A percentile compares a stretch with the other conserved stretches of the same genome.
phyloP scores from a whole-genome alignment of 2,329 filamentous ascomycete species.

The Colletotrichum scovillei region DNA sequence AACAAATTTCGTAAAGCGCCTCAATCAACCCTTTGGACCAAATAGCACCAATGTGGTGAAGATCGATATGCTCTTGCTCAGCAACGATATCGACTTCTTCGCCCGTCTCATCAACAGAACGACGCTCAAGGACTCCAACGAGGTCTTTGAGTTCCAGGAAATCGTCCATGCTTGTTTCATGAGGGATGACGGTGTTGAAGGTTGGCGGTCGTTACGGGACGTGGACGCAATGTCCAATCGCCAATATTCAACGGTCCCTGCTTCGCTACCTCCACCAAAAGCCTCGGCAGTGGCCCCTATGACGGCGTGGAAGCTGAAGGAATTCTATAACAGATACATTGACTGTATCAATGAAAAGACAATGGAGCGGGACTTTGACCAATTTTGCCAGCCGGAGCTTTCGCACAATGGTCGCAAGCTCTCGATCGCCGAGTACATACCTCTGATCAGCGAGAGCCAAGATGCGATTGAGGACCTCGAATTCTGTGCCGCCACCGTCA shows the following conservation, averaged over 20 bases:
- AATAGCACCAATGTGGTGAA: not conserved
- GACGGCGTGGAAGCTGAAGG: too few relatives aligned
- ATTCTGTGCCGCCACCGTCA: too few relatives aligned
- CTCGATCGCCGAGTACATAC: constrained; percentile 40
- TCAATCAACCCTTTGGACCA: not conserved
- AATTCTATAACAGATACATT: constrained; percentile 44
- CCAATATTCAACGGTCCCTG: too few relatives aligned
- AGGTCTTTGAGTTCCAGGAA: not conserved
- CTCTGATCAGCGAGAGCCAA: constrained; percentile 44
- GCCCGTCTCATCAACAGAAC: constrained; percentile 5
- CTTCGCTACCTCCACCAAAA: too few relatives aligned
- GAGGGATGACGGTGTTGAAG: too few relatives aligned
- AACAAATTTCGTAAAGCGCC: not conserved
- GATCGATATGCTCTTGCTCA: not conserved
- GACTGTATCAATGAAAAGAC: constrained; percentile 45
- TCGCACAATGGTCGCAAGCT: constrained; percentile 43
- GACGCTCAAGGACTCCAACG: not conserved
- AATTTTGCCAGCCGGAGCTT: constrained; percentile 42
- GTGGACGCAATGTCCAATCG: not conserved
- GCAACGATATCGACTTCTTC: too few relatives aligned
- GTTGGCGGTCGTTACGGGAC: too few relatives aligned
- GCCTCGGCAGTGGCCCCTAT: too few relatives aligned
- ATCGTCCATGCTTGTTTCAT: constrained; percentile 13
- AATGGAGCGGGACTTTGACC: constrained; percentile 39
- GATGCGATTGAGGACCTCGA: constrained; percentile 35